phyloP scores from a whole-genome alignment of 352 stramenopile genomes.

The Phytophthora niederhauseri region DNA sequence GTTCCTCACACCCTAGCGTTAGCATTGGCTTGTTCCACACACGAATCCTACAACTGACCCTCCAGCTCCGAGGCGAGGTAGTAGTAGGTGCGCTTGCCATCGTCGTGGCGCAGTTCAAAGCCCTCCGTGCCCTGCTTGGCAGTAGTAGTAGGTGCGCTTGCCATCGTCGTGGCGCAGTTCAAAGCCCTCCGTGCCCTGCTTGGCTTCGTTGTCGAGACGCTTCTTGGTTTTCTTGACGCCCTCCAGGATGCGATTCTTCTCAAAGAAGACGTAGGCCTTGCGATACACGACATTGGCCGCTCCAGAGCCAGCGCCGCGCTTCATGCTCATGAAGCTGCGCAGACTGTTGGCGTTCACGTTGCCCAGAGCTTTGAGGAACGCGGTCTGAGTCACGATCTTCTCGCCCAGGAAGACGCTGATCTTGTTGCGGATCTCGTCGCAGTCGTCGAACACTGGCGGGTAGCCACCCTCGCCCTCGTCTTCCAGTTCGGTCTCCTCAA shows the following conservation, averaged over 20 bases:
- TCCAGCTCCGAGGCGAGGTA: not conserved
- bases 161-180: constrained; percentile 3
- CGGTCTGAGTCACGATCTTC: constrained; percentile 42
- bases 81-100: not conserved
- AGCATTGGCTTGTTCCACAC: not conserved
- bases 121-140: constrained; percentile 4
- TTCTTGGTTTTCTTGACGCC: constrained; percentile 46
- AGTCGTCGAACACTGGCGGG: constrained; percentile 56
- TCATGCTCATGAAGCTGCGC: constrained; percentile 46
- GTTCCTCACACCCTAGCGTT: constrained; percentile 14
- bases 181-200: constrained; percentile 12
- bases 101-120: constrained; percentile 11
- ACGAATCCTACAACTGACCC: not conserved
- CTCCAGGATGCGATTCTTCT: constrained; percentile 51
- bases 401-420: constrained; percentile 41
- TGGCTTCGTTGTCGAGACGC: constrained; percentile 39
- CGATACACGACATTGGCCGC: constrained; percentile 53
- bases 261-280: constrained; percentile 56
- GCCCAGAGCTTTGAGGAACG: constrained; percentile 34
- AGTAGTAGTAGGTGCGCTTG: no score
- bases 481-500: constrained; percentile 40
- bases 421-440: constrained; percentile 56
- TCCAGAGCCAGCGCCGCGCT: constrained; percentile 45
- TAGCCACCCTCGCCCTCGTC: constrained; percentile 28
- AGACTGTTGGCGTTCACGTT: constrained; percentile 54